Evolutionary conservation across 805 yeast species (phyloP), one percentile per base, ranked within the genome.

Genomic region (Saccharomycopsis schoenii): DNA sequence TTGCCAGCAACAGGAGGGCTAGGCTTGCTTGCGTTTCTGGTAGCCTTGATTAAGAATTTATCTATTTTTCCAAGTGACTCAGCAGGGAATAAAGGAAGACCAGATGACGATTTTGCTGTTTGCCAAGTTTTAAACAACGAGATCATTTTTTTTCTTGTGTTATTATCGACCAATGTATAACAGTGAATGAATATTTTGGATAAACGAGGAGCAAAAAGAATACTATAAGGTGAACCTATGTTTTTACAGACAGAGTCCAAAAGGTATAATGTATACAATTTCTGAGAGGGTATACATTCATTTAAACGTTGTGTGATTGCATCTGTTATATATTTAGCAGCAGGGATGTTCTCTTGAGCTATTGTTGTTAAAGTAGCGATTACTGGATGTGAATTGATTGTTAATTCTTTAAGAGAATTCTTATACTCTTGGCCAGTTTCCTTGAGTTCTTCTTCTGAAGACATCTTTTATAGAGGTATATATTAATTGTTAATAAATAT

Each of bases 221-320:
- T 77, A n/a, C 90, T 88, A 71, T 93, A 94, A 1, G 98, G 97
- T 63, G 85, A 80, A 9, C 97, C 97, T 39, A 89, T 85, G 68
- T 86, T 89, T 72, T 94, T 94, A 74, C 93, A 88, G 56, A 94
- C 88, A 17, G 97, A 91, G 72, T 94, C 98, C 60, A 94, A 73
- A 55, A 93, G 78, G 70, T 93, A 94, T 63, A 94, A 78, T 3
- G 94, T 84, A 67, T 82, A 94, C 56, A 94, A 78, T 72, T 94
- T 94, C 66, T 89, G 92, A 12, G 82, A 80, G 1, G 97, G 97
- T 2, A 88, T 81, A 68, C 94, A 84, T 71, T 82, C 85, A 65
- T 80, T 79, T 57, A 93, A 84, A 71, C 97, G 81, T 58, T 78
- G 78, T 66, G 86, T 89, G 60, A 94, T 82, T 15, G 91, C 89